A percentile compares a stretch with the other conserved stretches of the same genome.
Evolutionary conservation across 768 basidiomycete genomes (phyloP).

Genomic region (Lentinula detonsa): DNA sequence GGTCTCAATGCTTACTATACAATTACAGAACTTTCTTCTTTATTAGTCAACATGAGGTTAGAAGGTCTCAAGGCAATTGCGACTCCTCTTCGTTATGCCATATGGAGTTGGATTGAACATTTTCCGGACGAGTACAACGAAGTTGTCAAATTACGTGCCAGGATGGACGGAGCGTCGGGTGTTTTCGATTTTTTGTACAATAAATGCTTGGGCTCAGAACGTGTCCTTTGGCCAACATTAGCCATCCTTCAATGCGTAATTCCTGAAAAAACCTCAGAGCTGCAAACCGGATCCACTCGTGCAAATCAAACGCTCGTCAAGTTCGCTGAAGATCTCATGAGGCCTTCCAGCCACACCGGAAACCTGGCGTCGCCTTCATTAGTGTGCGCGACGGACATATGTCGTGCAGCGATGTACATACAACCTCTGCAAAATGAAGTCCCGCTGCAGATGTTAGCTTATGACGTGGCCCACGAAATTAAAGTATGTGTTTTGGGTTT

Average conservation of each 20-base stretch:
- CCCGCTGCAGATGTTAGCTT: constrained; percentile 58
- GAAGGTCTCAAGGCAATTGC: constrained; percentile 71
- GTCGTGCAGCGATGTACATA: constrained; percentile 54
- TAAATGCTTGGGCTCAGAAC: constrained; percentile 40
- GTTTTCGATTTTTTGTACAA: constrained; percentile 77
- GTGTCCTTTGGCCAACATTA: constrained; percentile 72
- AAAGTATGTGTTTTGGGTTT: constrained; percentile 41
- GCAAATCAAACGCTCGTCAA: constrained; percentile 31
- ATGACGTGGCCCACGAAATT: constrained; percentile 75
- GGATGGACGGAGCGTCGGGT: constrained; percentile 74
- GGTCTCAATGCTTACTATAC: constrained; percentile 4
- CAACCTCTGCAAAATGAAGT: constrained; percentile 40
- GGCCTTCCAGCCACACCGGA: constrained; percentile 45
- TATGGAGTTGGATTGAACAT: constrained; percentile 88
- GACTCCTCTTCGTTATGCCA: constrained; percentile 62
- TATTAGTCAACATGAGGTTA: constrained; percentile 76
- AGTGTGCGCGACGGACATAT: constrained; percentile 72
- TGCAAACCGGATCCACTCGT: constrained; percentile 30
- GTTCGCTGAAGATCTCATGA: constrained; percentile 59
- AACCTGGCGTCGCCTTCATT: constrained; percentile 64
- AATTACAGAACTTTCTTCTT: constrained; percentile 63
- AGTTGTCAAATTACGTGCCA: constrained; percentile 50
- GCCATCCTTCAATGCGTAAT: constrained; percentile 69
- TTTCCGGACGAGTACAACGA: constrained; percentile 79
- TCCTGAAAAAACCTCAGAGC: constrained; percentile 66